Percentiles rank a stretch among this genome's conserved stretches.
Conservation (phyloP, 805 yeast species). For the Monosporozyma yasuniensis region DNA sequence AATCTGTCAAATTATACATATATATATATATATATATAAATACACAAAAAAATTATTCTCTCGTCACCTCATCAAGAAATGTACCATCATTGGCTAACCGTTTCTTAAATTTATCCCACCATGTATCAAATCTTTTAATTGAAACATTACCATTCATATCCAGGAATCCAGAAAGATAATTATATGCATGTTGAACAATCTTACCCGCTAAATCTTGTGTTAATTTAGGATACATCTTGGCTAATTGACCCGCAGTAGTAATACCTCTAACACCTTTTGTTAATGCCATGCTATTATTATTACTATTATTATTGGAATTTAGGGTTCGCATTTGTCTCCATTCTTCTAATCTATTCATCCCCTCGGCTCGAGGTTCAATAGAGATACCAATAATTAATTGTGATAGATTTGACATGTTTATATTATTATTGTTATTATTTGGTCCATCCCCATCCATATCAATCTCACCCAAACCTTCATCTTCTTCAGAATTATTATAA, state of each 20-base stretch:
- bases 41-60: constrained; percentile 3
- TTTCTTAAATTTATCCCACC: constrained; percentile 89
- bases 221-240: constrained; percentile 32
- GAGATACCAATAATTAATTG: constrained; percentile 70
- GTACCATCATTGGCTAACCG: constrained; percentile 74
- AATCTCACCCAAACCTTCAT: constrained; percentile 44
- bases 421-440: constrained; percentile 18
- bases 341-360: constrained; percentile 46
- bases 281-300: constrained; percentile 25
- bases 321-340: constrained; percentile 23
- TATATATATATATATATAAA: not conserved
- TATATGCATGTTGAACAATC: constrained; percentile 87
- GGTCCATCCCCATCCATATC: constrained; percentile 41
- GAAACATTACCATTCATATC: constrained; percentile 75
- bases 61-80: constrained; percentile 50
- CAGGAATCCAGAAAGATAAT: constrained; percentile 79
- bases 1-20: too few relatives aligned
- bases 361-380: constrained; percentile 67
- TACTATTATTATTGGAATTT: constrained; percentile 19
- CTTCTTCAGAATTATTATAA: not conserved
- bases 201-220: constrained; percentile 69
- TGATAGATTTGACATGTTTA: constrained; percentile 27
- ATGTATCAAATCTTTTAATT: constrained; percentile 76
- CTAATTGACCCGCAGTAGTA: constrained; percentile 25
- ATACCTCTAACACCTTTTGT: constrained; percentile 20